A percentile compares a stretch with the other conserved stretches of the same genome.
These are phyloP conservation scores for Hypomontagnella monticulosa DNA, from an alignment of 495 filamentous ascomycete species.

Conservation along the genomic window DNA sequence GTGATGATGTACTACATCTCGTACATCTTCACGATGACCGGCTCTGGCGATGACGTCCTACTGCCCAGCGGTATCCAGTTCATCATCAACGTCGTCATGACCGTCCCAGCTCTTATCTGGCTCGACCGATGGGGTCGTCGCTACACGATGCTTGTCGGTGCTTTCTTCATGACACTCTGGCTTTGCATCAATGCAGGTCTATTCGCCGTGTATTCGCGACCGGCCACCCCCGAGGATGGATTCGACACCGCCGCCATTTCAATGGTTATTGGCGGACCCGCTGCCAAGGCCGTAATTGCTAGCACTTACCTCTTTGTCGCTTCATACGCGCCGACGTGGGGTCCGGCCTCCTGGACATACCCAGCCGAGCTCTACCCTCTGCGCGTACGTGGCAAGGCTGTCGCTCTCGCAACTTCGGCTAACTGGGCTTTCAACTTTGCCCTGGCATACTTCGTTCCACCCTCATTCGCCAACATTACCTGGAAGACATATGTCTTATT, in stretches of 20 bases:
- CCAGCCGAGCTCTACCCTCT: constrained; percentile 80
- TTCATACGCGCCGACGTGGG: constrained; percentile 79
- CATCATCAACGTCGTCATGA: constrained; percentile 72
- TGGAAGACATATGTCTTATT: constrained; percentile 82
- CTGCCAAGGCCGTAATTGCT: constrained; percentile 77
- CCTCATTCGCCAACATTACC: constrained; percentile 75
- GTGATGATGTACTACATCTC: constrained; percentile 79
- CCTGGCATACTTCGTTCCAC: constrained; percentile 79
- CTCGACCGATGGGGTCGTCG: constrained; percentile 71
- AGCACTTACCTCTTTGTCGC: constrained; percentile 83
- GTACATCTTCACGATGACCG: constrained; percentile 79
- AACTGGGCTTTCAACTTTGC: constrained; percentile 89
- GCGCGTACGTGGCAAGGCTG: constrained; percentile 74
- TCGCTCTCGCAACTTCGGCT: constrained; percentile 74
- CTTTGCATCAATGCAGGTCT: constrained; percentile 76
- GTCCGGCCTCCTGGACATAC: constrained; percentile 78
- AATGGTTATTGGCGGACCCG: constrained; percentile 61
- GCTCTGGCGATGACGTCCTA: constrained; percentile 67
- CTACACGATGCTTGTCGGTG: constrained; percentile 69
- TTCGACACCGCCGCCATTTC: constrained; percentile 55
- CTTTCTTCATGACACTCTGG: constrained; percentile 72
- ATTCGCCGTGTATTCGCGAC: constrained; percentile 61
- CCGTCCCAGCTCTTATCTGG: constrained; percentile 63
- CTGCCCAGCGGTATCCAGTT: constrained; percentile 79
- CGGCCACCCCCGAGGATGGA: constrained; percentile 41